Conservation (phyloP, 495 filamentous ascomycete genomes). For the Talaromyces thailandensis region DNA sequence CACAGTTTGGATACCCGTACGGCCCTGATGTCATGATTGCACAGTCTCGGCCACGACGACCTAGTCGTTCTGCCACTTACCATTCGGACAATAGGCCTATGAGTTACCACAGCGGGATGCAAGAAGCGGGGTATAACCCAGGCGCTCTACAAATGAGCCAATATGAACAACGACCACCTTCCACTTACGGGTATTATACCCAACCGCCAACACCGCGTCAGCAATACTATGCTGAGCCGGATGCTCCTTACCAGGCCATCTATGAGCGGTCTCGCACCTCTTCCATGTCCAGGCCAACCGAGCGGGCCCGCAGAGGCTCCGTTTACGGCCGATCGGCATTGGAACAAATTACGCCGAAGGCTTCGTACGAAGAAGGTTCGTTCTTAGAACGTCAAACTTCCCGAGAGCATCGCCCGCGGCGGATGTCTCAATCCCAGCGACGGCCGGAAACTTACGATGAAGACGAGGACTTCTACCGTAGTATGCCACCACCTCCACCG, state of each 20-base stretch:
- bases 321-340: constrained; percentile 22
- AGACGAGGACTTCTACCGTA: constrained; percentile 36
- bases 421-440: constrained; percentile 11
- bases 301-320: constrained; percentile 24
- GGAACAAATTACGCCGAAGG: constrained; percentile 18
- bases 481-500: constrained; percentile 24
- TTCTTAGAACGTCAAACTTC: constrained; percentile 16
- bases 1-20: constrained; percentile 13
- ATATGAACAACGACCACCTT: constrained; percentile 32
- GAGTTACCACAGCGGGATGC: constrained; percentile 35
- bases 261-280: constrained; percentile 21
- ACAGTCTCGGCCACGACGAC: constrained; percentile 16
- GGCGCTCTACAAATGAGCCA: constrained; percentile 14
- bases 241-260: constrained; percentile 9
- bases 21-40: constrained; percentile 20
- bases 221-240: constrained; percentile 18
- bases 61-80: constrained; percentile 24
- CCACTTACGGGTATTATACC: constrained; percentile 25
- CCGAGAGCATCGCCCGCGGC: constrained; percentile 19
- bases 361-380: constrained; percentile 21
- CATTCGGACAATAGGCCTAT: constrained; percentile 28
- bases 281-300: constrained; percentile 24
- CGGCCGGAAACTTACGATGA: constrained; percentile 11
- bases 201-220: constrained; percentile 13
- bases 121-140: constrained; percentile 23